Evolutionary conservation across 306 rosid species (phyloP).

Genomic region (Boehmeria nivea): DNA sequence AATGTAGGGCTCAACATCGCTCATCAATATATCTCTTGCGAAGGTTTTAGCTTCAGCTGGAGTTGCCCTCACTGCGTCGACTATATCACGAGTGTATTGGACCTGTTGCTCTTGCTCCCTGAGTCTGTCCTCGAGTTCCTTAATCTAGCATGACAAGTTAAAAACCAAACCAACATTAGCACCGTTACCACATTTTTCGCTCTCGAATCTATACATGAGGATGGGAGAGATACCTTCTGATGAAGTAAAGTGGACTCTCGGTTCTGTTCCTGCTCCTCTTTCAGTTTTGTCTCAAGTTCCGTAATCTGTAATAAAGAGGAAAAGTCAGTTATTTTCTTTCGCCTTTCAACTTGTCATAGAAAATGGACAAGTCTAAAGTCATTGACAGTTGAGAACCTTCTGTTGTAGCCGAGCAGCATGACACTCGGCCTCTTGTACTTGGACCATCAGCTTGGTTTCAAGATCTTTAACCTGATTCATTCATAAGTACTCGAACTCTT

Average conservation of each 20-base stretch:
- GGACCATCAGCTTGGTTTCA: constrained; percentile 55
- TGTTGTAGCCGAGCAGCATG: constrained; percentile 50
- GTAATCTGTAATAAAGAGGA: constrained; percentile 38
- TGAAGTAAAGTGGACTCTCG: constrained; percentile 40
- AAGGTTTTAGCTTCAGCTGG: constrained; percentile 36
- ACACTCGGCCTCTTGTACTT: constrained; percentile 55
- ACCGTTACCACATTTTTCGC: no score
- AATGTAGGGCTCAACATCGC: constrained; percentile 47
- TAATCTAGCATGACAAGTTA: no score
- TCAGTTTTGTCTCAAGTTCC: constrained; percentile 67
- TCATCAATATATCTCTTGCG: constrained; percentile 36
- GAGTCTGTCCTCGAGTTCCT: constrained; percentile 61
- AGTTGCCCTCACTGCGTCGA: constrained; percentile 47
- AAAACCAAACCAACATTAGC: no score
- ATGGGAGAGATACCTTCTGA: constrained; percentile 42
- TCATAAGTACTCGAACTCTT: constrained; percentile 5
- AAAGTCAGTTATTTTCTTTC: not conserved
- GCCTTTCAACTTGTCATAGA: constrained; percentile 10
- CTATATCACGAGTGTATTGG: constrained; percentile 31
- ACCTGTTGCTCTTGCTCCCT: constrained; percentile 49
- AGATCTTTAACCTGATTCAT: constrained; percentile 63
- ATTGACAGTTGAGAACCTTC: constrained; percentile 47
- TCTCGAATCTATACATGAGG: not conserved
- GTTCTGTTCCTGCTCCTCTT: constrained; percentile 53
- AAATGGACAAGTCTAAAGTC: constrained; percentile 1